phyloP scores from a whole-genome alignment of 768 basidiomycete genomes.

The Megacollybia marginata region DNA sequence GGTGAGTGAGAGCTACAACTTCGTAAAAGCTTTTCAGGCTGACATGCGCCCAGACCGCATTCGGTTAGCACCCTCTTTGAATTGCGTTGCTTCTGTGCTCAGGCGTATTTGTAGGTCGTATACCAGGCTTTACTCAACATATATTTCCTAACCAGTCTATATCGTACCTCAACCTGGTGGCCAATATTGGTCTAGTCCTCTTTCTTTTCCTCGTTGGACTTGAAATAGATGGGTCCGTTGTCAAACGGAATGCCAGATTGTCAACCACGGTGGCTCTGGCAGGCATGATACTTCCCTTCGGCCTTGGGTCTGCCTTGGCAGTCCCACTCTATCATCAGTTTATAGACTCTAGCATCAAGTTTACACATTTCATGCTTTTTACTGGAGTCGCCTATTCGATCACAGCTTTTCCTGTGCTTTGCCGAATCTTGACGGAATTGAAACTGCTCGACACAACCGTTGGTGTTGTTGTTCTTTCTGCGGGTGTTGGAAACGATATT shows the following conservation, averaged over 20 bases:
- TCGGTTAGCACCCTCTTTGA: background rate
- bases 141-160: slow-evolving; percentile 72
- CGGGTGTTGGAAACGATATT: slow-evolving; percentile 87
- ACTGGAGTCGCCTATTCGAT: slow-evolving; percentile 88
- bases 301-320: slow-evolving; percentile 60
- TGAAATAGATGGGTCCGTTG: slow-evolving; percentile 75
- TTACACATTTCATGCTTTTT: slow-evolving; percentile 92
- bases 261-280: slow-evolving; percentile 67
- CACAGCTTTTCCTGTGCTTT: slow-evolving; percentile 81
- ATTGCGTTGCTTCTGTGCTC: too few species aligned
- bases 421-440: slow-evolving; percentile 83
- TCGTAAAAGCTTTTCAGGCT: background rate
- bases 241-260: slow-evolving; percentile 68
- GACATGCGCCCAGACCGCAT: background rate
- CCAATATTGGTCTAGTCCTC: slow-evolving; percentile 82
- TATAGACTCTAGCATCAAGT: slow-evolving; percentile 49
- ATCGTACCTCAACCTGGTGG: slow-evolving; percentile 77
- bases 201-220: slow-evolving; percentile 93
- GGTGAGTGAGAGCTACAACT: background rate
- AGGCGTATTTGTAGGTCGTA: slow-evolving; percentile 52
- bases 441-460: slow-evolving; percentile 89
- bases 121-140: slow-evolving; percentile 81
- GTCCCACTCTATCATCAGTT: slow-evolving; percentile 71
- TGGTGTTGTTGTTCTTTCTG: slow-evolving; percentile 87
- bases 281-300: slow-evolving; percentile 87